Conservation (phyloP, 345 rosid species). For the Arabidopsis suecica region DNA sequence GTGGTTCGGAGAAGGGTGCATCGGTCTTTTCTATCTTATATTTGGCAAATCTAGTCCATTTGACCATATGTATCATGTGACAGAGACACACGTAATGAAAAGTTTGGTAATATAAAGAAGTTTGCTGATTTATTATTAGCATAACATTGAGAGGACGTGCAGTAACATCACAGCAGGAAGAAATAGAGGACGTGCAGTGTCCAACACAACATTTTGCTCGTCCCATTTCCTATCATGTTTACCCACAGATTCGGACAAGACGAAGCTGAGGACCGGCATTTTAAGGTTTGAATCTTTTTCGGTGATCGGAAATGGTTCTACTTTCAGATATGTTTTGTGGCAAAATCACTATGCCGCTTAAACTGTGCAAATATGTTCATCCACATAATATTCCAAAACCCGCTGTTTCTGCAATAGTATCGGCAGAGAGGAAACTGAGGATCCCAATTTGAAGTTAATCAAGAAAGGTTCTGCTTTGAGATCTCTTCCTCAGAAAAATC, state of each 20-base stretch:
- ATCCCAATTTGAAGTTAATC: background rate
- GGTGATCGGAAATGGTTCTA: background rate
- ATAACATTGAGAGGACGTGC: slow-evolving; percentile 39
- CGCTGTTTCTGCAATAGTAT: background rate
- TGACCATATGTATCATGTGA: slow-evolving; percentile 35
- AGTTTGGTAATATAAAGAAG: slow-evolving; percentile 42
- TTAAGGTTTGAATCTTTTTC: background rate
- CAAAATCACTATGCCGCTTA: slow-evolving; percentile 4
- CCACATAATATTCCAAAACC: background rate
- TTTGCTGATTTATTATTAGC: slow-evolving; percentile 35
- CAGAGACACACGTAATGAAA: slow-evolving; percentile 26
- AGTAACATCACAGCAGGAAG: slow-evolving; percentile 26
- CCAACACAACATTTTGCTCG: slow-evolving; percentile 5
- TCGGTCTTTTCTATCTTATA: slow-evolving; percentile 21
- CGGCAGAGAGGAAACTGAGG: background rate
- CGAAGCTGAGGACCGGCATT: background rate
- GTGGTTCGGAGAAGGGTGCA: slow-evolving; percentile 24
- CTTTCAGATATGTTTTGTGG: background rate
- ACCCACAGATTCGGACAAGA: slow-evolving; percentile 20
- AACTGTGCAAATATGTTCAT: background rate
- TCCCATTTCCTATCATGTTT: slow-evolving; percentile 17
- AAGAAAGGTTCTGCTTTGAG: slow-evolving; percentile 24
- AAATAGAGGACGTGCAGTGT: background rate
- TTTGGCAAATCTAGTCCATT: slow-evolving; percentile 20
- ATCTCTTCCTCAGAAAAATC: slow-evolving; percentile 24